Conservation (phyloP, 1,284 basidiomycete species). For the Heterobasidion parviporum region DNA sequence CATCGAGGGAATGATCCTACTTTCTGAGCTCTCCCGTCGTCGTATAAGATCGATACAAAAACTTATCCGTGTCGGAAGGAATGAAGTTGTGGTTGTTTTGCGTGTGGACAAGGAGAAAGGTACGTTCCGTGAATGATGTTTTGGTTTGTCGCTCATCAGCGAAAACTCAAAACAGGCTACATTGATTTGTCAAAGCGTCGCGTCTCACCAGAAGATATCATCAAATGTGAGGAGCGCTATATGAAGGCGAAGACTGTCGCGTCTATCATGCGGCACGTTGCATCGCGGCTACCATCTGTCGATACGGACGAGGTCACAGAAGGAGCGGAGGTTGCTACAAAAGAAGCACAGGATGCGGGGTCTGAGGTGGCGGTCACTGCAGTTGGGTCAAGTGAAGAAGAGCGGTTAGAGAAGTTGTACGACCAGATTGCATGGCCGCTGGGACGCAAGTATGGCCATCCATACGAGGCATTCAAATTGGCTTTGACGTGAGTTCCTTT, state of each 20-base stretch:
- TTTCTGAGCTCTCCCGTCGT: constrained; percentile 93
- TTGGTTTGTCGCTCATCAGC: neutral
- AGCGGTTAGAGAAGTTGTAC: constrained; percentile 78
- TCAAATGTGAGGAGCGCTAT: constrained; percentile 97
- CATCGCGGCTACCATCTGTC: constrained; percentile 67
- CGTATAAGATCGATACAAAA: constrained; percentile 99
- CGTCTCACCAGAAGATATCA: constrained; percentile 98
- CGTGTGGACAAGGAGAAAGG: constrained; percentile 99
- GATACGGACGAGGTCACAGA: constrained; percentile 21
- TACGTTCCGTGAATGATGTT: constrained; percentile 25
- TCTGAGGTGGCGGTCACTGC: constrained; percentile 32
- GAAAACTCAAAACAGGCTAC: constrained; percentile 56
- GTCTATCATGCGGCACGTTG: constrained; percentile 91
- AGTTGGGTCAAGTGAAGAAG: constrained; percentile 56
- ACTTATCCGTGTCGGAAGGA: constrained; percentile 94
- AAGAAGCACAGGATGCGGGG: constrained; percentile 37
- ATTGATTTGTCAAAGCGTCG: constrained; percentile 99
- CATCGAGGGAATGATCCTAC: constrained; percentile 98
- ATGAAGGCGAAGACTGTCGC: constrained; percentile 96
- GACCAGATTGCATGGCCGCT: constrained; percentile 93
- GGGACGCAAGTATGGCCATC: constrained; percentile 87
- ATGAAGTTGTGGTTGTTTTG: constrained; percentile 97
- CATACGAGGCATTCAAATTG: constrained; percentile 98
- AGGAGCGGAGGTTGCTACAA: constrained; percentile 22
- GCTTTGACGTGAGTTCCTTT: constrained; percentile 70